These are phyloP conservation scores for Phytophthora colocasiae DNA, from an alignment of 352 stramenopile genomes.

Conservation along the genomic window DNA sequence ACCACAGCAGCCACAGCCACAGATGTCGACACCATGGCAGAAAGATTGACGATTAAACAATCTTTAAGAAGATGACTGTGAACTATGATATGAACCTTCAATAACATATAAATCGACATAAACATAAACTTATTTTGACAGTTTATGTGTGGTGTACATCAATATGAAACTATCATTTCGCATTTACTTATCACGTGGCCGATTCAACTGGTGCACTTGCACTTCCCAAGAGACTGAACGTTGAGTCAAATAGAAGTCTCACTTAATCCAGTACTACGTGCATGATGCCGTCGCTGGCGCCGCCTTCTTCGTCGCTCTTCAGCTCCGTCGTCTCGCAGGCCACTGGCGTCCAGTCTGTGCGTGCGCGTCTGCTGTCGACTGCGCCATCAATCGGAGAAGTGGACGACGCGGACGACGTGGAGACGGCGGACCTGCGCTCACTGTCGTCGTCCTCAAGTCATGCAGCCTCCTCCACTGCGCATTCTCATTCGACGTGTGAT, in stretches of 20 bases:
- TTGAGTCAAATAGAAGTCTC: background rate
- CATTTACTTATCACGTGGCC: background rate
- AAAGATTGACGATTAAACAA: background rate
- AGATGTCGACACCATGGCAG: constrained; percentile 45
- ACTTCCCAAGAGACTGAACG: background rate
- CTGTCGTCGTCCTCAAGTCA: constrained; percentile 42
- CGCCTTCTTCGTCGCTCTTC: constrained; percentile 44
- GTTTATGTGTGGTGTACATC: background rate
- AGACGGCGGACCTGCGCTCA: constrained; percentile 40
- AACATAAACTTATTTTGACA: too few relatives aligned
- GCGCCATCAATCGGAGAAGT: constrained; percentile 25
- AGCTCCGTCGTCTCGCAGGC: constrained; percentile 55
- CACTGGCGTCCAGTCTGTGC: constrained; percentile 47
- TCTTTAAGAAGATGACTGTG: background rate
- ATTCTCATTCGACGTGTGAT: constrained; percentile 48
- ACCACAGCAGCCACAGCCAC: constrained; percentile 46
- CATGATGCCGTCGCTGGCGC: constrained; percentile 49
- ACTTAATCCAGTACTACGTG: too few relatives aligned
- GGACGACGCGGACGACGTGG: constrained; percentile 52
- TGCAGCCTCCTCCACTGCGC: constrained; percentile 21
- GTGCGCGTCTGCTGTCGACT: constrained; percentile 51
- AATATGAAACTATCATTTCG: too few relatives aligned
- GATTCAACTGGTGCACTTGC: constrained; percentile 1
- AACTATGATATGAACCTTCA: constrained; percentile 1
- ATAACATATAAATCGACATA: too few relatives aligned